These are phyloP conservation scores for Endotrypanum monterogeii DNA, from an alignment of 208 protist genomes.

Conservation along the genomic window DNA sequence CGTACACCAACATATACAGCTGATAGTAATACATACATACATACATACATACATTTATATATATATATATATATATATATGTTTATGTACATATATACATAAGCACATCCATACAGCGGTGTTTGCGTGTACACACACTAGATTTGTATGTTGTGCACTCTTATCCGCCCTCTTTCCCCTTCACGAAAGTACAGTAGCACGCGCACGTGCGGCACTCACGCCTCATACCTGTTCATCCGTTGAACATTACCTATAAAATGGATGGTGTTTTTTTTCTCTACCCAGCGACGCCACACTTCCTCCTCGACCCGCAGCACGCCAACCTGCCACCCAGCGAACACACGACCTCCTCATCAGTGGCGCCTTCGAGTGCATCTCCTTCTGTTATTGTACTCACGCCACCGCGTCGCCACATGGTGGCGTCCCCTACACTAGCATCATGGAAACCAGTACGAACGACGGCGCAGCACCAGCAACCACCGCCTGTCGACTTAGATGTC, in stretches of 20 bases:
- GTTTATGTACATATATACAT: not conserved
- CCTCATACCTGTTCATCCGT: no score
- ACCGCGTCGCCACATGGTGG: constrained; percentile 1
- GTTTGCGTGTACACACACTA: not conserved
- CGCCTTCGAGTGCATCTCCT: not conserved
- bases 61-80: no score
- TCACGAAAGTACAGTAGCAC: not conserved
- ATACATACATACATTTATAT: no score
- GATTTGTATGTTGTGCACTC: not conserved
- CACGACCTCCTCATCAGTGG: not conserved
- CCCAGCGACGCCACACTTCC: not conserved
- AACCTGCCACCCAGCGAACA: not conserved
- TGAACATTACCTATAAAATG: not conserved
- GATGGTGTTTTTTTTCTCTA: constrained; percentile 19
- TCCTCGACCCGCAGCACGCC: not conserved
- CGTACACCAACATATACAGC: no score
- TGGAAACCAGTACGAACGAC: not conserved
- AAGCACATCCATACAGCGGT: not conserved
- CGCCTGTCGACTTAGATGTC: no score
- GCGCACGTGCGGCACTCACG: no score
- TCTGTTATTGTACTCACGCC: constrained; percentile 18
- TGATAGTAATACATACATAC: no score
- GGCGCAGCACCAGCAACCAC: no score
- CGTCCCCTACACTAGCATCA: no score
- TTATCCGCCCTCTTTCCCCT: not conserved